Evolutionary conservation across 164 flowering plant genomes (phyloP), one percentile per base, ranked within the genome.

Genomic region (Umbilicus rupestris): DNA sequence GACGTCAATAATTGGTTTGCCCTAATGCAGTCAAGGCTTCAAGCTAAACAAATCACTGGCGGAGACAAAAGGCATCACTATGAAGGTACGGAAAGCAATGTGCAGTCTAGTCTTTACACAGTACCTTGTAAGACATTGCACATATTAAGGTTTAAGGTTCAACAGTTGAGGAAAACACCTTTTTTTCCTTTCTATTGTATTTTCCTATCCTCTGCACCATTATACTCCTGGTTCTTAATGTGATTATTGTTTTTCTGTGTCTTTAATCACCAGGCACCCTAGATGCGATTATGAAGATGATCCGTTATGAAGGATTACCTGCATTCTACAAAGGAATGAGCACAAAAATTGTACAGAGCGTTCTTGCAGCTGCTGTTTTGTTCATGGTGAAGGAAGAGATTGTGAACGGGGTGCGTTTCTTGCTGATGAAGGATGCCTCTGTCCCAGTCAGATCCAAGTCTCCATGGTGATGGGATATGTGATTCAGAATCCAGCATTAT

Each of bases 1-100:
- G 5, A 17, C 24, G 65, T 52, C 39, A 4, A 17, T 30, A 16
- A 37, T 64, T 63, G 22, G 47, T 4, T 66, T 77, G 62, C 42
- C 29, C 66, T 70, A 24, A 22, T 77, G 78, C 92, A 90, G 98
- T 67, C 97, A 9, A 85, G 97, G 76, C 97, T 93, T 81, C 98
- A 93, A 81, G 98, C 88, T 19, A 93, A 85, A 72, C 98, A 90
- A 74, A 84, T 66, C 59, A 66, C 50, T 46, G 81, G 80, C 22
- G 88, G 82, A 55, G 95, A 89, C 76, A 89, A 79, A 76, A 82
- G 70, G 76, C 95, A 74, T 68, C 83, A 87, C 12, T 93, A 93
- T 68, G 81, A 82, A 86, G 97, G 98, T 89, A 69, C 60, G 81
- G 35, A 66, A 24, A 52, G 59, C 59, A 52, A 29, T 14, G n/a